These are phyloP conservation scores for Halophytophthora polymorphica DNA, from an alignment of 352 stramenopile species.

Conservation along the genomic window DNA sequence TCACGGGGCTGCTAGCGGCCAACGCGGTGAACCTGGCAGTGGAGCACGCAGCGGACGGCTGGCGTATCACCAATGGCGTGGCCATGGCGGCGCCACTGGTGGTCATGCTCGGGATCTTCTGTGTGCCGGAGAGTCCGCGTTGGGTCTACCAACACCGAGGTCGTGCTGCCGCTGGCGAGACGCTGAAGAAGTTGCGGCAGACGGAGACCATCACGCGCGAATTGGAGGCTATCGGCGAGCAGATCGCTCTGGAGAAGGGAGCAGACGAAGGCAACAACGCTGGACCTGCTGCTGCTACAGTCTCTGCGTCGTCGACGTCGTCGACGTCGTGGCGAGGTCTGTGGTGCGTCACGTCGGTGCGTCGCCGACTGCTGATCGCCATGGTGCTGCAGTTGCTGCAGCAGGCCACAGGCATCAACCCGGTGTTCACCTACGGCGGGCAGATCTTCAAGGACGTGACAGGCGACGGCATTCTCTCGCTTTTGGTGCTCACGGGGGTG, in stretches of 20 bases:
- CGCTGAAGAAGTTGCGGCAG: slow-evolving; percentile 7
- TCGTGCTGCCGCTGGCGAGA: slow-evolving; percentile 5
- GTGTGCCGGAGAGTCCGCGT: slow-evolving; percentile 11
- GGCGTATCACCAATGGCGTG: slow-evolving; percentile 17
- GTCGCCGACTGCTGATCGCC: slow-evolving; percentile 38
- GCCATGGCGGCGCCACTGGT: slow-evolving; percentile 2
- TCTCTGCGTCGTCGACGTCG: too few relatives aligned
- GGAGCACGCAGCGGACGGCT: slow-evolving; percentile 12
- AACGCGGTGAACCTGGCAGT: slow-evolving; percentile 18
- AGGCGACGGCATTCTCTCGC: slow-evolving; percentile 33
- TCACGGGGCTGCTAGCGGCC: slow-evolving; percentile 18
- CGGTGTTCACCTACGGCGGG: slow-evolving; percentile 42
- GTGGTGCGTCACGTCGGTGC: slow-evolving; percentile 13
- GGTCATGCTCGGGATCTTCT: slow-evolving; percentile 10
- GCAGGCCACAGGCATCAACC: slow-evolving; percentile 48
- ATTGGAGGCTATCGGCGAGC: too few relatives aligned
- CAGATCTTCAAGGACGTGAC: slow-evolving; percentile 51
- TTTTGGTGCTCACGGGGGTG: slow-evolving; percentile 41
- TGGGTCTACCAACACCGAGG: slow-evolving; percentile 8
- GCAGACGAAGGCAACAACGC: too few relatives aligned
- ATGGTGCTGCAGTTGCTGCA: slow-evolving; percentile 49
- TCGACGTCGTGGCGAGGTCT: too few relatives aligned
- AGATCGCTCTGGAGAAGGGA: too few relatives aligned
- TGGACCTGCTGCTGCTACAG: too few relatives aligned
- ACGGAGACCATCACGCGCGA: background rate